phyloP scores from a whole-genome alignment of 2,329 filamentous ascomycete species.

The Fusarium tuaranense region DNA sequence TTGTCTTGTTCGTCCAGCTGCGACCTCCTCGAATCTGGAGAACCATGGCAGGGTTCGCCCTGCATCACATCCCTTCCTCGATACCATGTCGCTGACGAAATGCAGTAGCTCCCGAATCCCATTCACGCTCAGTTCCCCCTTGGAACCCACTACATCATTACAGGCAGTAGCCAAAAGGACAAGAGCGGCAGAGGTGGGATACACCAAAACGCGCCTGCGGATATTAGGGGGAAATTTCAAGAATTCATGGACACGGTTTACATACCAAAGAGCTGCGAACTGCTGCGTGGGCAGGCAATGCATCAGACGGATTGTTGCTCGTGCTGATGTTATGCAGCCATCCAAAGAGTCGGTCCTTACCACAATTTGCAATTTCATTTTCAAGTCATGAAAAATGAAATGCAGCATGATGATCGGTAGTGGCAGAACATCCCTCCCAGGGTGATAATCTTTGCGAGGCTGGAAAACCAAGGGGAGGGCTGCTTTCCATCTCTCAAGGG shows the following conservation, averaged over 20 bases:
- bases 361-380: neutral
- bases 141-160: neutral
- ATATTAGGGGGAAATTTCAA: neutral
- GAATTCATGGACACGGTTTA: too few species aligned
- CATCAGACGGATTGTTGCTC: neutral
- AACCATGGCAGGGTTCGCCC: neutral
- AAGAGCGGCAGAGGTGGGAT: neutral
- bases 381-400: neutral
- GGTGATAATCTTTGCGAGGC: neutral
- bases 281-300: neutral
- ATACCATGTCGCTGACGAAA: neutral
- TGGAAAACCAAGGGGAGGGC: neutral
- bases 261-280: neutral
- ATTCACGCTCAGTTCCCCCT: neutral
- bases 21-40: neutral
- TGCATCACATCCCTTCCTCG: neutral
- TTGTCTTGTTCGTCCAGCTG: too few species aligned
- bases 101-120: neutral
- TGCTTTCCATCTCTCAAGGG: neutral
- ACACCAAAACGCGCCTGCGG: neutral
- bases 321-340: neutral
- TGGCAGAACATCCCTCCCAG: neutral
- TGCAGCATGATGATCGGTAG: neutral
- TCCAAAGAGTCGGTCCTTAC: too few species aligned
- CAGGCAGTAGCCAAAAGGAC: neutral